Evolutionary conservation across 2,329 filamentous ascomycete genomes (phyloP).

Genomic region (Fusarium tanahbumbuense): DNA sequence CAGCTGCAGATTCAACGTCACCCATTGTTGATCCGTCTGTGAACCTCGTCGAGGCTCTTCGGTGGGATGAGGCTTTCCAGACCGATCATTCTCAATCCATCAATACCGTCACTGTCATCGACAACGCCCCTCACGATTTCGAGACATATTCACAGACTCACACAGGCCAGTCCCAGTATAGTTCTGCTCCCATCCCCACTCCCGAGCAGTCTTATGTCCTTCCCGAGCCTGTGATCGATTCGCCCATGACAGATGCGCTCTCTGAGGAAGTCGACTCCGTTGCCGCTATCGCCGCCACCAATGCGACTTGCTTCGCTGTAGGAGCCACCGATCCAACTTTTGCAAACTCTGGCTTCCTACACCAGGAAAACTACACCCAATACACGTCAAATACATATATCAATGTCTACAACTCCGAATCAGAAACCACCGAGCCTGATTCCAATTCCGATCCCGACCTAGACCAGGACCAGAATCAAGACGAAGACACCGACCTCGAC

Average conservation of each 20-base stretch:
- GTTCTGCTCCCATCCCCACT: slow-evolving; percentile 1
- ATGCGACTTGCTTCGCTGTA: slow-evolving; percentile 20
- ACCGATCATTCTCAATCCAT: slow-evolving; percentile 22
- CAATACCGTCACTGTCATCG: slow-evolving; percentile 8
- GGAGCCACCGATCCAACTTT: slow-evolving; percentile 9
- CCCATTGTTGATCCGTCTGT: slow-evolving; percentile 17
- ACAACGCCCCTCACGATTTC: slow-evolving; percentile 12
- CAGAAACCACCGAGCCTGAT: slow-evolving; percentile 9
- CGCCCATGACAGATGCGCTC: slow-evolving; percentile 39
- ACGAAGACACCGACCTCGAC: slow-evolving; percentile 19
- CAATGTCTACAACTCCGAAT: slow-evolving; percentile 9
- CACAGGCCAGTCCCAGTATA: slow-evolving; percentile 10
- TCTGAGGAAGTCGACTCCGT: slow-evolving; percentile 23
- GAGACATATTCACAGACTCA: slow-evolving; percentile 18
- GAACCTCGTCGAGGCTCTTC: slow-evolving; percentile 21
- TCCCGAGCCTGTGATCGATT: slow-evolving; percentile 23
- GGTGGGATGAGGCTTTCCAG: slow-evolving; percentile 39
- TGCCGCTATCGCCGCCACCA: slow-evolving; percentile 21
- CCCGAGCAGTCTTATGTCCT: slow-evolving; percentile 17
- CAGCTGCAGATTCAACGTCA: slow-evolving; percentile 1
- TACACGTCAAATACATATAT: slow-evolving; percentile 6
- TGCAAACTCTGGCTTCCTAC: not conserved
- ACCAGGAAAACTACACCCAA: slow-evolving; percentile 17
- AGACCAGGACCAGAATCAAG: slow-evolving; percentile 13
- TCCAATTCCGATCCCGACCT: slow-evolving; percentile 2